Evolutionary conservation across 1,284 basidiomycete genomes (phyloP).

Genomic region (Marasmius fiardii): DNA sequence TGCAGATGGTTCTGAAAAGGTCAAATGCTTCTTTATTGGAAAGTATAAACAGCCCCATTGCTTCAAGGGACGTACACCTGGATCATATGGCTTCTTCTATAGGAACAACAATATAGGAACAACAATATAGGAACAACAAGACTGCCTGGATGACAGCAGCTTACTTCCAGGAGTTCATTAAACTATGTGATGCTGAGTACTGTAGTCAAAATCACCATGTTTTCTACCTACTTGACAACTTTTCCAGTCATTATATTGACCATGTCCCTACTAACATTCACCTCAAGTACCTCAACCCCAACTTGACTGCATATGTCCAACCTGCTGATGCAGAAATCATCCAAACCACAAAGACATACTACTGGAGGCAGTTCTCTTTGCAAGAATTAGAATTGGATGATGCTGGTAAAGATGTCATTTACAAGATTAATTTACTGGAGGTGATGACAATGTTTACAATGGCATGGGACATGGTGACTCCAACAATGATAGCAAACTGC

Average conservation of each 20-base stretch:
- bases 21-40: too few species aligned
- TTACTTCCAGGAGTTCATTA: not conserved
- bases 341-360: constrained; percentile 25
- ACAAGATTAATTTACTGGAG: not conserved
- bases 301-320: constrained; percentile 26
- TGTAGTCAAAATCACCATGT: not conserved
- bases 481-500: not conserved
- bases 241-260: not conserved
- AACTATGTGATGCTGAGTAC: too few species aligned
- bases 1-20: too few species aligned
- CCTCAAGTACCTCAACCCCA: constrained; percentile 26
- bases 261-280: constrained; percentile 17
- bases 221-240: not conserved
- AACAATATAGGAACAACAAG: not conserved
- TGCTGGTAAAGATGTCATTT: not conserved
- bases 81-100: too few species aligned
- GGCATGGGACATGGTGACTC: not conserved
- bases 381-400: not conserved
- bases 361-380: constrained; percentile 6
- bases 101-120: too few species aligned
- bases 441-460: not conserved
- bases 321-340: constrained; percentile 28
- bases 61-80: too few species aligned
- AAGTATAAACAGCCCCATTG: too few species aligned
- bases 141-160: not conserved